phyloP scores from a whole-genome alignment of 179 eudicot species.

The Amaranthus tricolor region DNA sequence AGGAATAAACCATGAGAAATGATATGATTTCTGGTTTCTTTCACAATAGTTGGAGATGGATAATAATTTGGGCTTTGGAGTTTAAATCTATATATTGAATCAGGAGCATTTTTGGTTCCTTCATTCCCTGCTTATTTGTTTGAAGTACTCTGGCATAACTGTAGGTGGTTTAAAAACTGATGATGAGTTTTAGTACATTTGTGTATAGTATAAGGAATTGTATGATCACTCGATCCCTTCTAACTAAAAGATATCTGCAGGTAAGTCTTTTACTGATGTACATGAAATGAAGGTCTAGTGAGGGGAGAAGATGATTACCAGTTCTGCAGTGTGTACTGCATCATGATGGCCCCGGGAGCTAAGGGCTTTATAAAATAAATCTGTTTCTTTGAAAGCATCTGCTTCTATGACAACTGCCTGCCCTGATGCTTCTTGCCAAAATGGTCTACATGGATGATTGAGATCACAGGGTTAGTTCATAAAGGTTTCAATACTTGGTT shows the following conservation, averaged over 20 bases:
- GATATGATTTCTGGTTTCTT: neutral
- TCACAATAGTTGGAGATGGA: neutral
- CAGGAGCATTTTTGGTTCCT: neutral
- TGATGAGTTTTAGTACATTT: neutral
- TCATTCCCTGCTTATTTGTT: neutral
- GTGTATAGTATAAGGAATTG: neutral
- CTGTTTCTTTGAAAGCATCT: constrained; percentile 97
- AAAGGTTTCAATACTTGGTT: neutral
- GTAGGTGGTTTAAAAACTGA: neutral
- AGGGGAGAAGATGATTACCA: constrained; percentile 43
- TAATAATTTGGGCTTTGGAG: neutral
- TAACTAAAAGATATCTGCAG: neutral
- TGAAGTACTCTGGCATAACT: neutral
- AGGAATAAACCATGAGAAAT: neutral
- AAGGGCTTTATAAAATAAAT: constrained; percentile 88
- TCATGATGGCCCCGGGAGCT: constrained; percentile 86
- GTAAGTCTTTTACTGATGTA: neutral
- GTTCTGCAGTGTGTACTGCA: constrained; percentile 93
- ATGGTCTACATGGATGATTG: constrained; percentile 59
- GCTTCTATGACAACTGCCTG: constrained; percentile 97
- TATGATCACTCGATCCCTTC: neutral
- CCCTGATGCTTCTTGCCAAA: constrained; percentile 95
- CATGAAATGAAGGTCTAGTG: neutral
- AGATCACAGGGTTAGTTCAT: constrained; percentile 18
- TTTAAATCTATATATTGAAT: neutral